These are phyloP conservation scores for Ogataea paradorogensis DNA, from an alignment of 805 yeast species.

Conservation along the genomic window DNA sequence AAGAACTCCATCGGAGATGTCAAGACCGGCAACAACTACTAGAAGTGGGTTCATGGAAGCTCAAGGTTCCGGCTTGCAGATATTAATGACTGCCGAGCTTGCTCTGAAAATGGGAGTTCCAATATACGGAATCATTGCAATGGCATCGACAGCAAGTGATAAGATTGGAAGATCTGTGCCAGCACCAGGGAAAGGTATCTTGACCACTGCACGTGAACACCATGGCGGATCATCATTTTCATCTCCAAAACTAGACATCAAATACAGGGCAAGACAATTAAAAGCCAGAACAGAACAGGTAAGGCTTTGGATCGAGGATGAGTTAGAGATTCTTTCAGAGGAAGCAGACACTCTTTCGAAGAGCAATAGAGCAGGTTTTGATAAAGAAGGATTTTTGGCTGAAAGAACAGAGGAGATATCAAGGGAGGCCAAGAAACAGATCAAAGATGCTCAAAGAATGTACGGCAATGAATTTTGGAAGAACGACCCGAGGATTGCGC, in stretches of 20 bases:
- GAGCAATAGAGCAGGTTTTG: constrained; percentile 45
- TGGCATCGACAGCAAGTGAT: constrained; percentile 96
- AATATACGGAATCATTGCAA: constrained; percentile 89
- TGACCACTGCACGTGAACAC: constrained; percentile 95
- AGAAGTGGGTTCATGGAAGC: constrained; percentile 99
- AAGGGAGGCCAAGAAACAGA: constrained; percentile 81
- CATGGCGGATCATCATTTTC: constrained; percentile 77
- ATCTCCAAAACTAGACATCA: constrained; percentile 78
- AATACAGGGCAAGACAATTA: constrained; percentile 92
- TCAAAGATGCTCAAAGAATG: constrained; percentile 82
- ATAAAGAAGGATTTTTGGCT: constrained; percentile 52
- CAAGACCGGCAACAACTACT: constrained; percentile 95
- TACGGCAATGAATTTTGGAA: constrained; percentile 96
- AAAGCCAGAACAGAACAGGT: constrained; percentile 74
- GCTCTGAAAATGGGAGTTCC: constrained; percentile 99
- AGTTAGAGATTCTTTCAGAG: constrained; percentile 63
- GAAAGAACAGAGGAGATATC: constrained; percentile 88
- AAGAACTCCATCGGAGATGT: constrained; percentile 97
- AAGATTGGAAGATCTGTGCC: constrained; percentile 99
- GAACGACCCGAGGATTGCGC: constrained; percentile 91
- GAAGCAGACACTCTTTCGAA: constrained; percentile 58
- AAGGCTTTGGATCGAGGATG: constrained; percentile 80
- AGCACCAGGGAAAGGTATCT: constrained; percentile 99
- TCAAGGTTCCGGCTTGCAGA: constrained; percentile 98
- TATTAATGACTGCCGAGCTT: constrained; percentile 90